Evolutionary conservation across 129 eudicot genomes (phyloP), one percentile per base, ranked within the genome.

Genomic region (Silybum marianum): DNA sequence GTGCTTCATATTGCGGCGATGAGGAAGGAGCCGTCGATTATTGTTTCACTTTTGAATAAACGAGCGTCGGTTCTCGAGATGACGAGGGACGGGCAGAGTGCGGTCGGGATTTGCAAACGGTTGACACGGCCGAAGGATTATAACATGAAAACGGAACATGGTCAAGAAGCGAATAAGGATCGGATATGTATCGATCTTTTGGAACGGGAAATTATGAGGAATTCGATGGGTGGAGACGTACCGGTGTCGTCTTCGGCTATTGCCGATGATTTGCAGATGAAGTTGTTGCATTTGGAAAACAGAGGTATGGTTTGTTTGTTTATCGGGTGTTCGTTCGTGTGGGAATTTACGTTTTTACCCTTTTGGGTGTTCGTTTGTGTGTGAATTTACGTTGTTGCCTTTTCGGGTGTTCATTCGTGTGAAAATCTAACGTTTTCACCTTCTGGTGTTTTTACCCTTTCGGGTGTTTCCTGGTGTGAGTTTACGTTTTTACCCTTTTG

Each of bases 1-100:
- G 97, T 88, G 28, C 91, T 93, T 46, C 98, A 93, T 80, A 88
- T 93, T 62, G 94, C 98, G 14, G 94, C 98, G 2, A 80, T 88
- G 86, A 84, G 97, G 1, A 93, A 88, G 73, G 97, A 93, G 60
- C 93, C 94, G 26, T 84, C 90, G 4, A 84, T 93, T 2, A 80
- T 91, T 7, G 87, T 93, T 2, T 83, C 84, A 11, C 93, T 93
- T 54, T 86, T 93, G 80, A 72, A 22, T 40, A 82, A 84, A 71
- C 88, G 85, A 11, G 98, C 89, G 2, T 54, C 72, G 38, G 87
- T 91, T 32, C 86, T 76, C 1, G 94, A 89, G 18, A 51, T 75
- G 3, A 89, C 97, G 2, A 24, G 30, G 13, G 93, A 93, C 24
- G 98, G 98, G 68, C 88, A 84, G 82, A 93, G 81, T 2, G 88